These are phyloP conservation scores for Erodium moschatum DNA, from an alignment of 441 rosid genomes.

Conservation along the genomic window DNA sequence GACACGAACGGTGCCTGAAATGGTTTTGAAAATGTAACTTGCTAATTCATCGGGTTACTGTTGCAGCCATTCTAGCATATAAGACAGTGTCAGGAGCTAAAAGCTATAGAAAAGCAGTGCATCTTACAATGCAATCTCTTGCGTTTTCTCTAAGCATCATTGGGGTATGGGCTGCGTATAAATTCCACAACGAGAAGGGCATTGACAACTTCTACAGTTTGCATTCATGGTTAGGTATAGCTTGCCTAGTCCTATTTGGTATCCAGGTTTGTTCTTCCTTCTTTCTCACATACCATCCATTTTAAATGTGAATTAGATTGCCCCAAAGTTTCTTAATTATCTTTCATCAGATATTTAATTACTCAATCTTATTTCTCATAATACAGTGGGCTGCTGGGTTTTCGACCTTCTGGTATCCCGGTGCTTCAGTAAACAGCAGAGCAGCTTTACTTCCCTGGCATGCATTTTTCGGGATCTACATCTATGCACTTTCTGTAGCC, in stretches of 20 bases:
- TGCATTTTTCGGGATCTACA: background rate
- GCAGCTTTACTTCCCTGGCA: slow-evolving; percentile 7
- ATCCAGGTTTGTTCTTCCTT: slow-evolving; percentile 3
- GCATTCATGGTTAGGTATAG: slow-evolving; percentile 4
- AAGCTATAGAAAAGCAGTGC: slow-evolving; percentile 17
- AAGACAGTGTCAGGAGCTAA: slow-evolving; percentile 20
- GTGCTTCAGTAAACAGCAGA: slow-evolving; percentile 1
- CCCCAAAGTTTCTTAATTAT: background rate
- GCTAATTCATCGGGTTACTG: slow-evolving; percentile 1
- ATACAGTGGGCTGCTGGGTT: background rate
- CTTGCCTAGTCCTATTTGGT: slow-evolving; percentile 4
- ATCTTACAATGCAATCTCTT: slow-evolving; percentile 16
- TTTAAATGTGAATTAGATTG: background rate
- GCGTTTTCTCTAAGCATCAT: slow-evolving; percentile 19
- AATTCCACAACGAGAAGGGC: slow-evolving; percentile 4
- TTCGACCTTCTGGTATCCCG: slow-evolving; percentile 1
- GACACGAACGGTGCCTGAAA: background rate
- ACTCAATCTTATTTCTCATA: background rate
- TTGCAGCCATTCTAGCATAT: slow-evolving; percentile 22
- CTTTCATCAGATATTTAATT: background rate
- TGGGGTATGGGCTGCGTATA: slow-evolving; percentile 5
- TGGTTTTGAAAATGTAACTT: background rate
- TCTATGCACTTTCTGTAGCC: background rate
- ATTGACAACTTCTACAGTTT: slow-evolving; percentile 8
- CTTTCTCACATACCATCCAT: background rate